Conservation (phyloP, 306 rosid species). For the Crotalaria pallida region DNA sequence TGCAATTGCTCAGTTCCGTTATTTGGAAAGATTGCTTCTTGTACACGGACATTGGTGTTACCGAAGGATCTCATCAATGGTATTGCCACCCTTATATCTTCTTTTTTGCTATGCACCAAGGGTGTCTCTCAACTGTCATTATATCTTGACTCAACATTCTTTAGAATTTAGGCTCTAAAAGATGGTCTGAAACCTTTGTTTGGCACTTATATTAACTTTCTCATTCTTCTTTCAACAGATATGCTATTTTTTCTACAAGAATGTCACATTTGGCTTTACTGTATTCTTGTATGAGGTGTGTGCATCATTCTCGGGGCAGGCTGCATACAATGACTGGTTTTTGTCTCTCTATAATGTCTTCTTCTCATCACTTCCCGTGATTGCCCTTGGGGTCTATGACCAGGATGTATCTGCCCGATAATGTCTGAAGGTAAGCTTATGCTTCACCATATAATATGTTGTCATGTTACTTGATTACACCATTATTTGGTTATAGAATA, state of each 20-base stretch:
- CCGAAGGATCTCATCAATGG: conserved; percentile 94
- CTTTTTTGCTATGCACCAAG: no score
- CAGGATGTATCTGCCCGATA: conserved; percentile 89
- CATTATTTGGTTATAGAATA: no score
- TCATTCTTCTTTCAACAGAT: conserved; percentile 57
- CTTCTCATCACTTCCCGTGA: conserved; percentile 88
- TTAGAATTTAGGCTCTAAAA: background rate
- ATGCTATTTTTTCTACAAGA: conserved; percentile 98
- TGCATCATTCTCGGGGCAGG: conserved; percentile 79
- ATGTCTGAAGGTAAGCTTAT: conserved; percentile 58
- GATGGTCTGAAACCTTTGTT: background rate
- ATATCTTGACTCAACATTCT: background rate
- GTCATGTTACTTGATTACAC: conserved; percentile 6
- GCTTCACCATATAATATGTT: background rate
- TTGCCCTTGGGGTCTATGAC: conserved; percentile 88
- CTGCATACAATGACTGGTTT: conserved; percentile 95
- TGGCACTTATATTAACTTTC: conserved; percentile 19
- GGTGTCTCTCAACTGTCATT: no score
- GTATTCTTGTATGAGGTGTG: conserved; percentile 78
- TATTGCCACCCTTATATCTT: conserved; percentile 40
- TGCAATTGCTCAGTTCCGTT: conserved; percentile 92
- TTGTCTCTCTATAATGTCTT: conserved; percentile 76
- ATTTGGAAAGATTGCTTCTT: conserved; percentile 85
- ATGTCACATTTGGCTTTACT: conserved; percentile 79
- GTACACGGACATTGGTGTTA: conserved; percentile 99